These are phyloP conservation scores for Puccinia polysora DNA, from an alignment of 1,284 basidiomycete genomes.

Conservation along the genomic window DNA sequence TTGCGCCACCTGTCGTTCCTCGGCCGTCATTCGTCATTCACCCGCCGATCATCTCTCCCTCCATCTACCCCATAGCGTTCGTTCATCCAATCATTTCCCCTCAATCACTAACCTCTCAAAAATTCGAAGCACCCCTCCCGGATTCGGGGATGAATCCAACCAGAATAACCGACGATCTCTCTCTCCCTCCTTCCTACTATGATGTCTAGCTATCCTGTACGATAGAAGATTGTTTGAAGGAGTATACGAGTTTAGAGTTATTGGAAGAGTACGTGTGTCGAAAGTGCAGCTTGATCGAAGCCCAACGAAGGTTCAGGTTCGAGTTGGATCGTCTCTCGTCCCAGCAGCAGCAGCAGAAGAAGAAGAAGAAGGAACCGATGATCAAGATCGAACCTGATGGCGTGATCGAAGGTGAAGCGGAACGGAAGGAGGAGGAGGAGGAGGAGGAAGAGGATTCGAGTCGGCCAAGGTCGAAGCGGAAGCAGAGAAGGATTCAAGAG, in stretches of 20 bases:
- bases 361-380: slow-evolving; percentile 57
- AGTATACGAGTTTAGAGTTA: slow-evolving; percentile 75
- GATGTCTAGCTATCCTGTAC: slow-evolving; percentile 59
- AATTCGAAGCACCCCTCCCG: too few relatives aligned
- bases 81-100: slow-evolving; percentile 33
- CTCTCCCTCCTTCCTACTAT: neutral
- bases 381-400: too few relatives aligned
- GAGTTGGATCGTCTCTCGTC: too few relatives aligned
- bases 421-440: too few relatives aligned
- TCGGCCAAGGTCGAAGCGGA: neutral
- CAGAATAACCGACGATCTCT: too few relatives aligned
- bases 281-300: slow-evolving; percentile 70
- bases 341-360: too few relatives aligned
- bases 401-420: too few relatives aligned
- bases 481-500: neutral
- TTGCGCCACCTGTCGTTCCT: slow-evolving; percentile 75
- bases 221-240: slow-evolving; percentile 68
- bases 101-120: neutral
- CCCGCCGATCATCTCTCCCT: slow-evolving; percentile 75
- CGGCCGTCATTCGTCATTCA: slow-evolving; percentile 81
- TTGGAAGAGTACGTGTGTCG: slow-evolving; percentile 77
- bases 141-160: too few relatives aligned
- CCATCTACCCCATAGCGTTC: slow-evolving; percentile 60
- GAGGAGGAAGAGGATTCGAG: too few relatives aligned
- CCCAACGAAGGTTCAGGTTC: slow-evolving; percentile 61